These are phyloP conservation scores for Pseudogymnoascus sp. DNA, from an alignment of 2,329 filamentous ascomycete species.

Conservation along the genomic window DNA sequence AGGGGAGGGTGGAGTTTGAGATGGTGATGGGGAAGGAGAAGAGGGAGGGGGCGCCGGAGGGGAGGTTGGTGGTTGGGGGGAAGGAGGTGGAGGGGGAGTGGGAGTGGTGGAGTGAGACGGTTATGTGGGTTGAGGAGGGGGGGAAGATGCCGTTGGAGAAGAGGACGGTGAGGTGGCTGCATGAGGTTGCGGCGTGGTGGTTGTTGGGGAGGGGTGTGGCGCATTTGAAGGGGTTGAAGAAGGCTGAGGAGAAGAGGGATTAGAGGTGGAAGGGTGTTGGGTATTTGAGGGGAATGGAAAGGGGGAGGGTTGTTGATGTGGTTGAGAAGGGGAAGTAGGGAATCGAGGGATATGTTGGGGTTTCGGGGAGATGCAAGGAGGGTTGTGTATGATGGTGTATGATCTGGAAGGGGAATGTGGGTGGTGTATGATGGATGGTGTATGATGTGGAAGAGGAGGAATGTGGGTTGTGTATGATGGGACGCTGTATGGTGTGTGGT, in stretches of 20 bases:
- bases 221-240: conserved; percentile 6
- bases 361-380: neutral
- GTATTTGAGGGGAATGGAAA: conserved; percentile 1
- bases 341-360: neutral
- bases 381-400: neutral
- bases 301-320: neutral
- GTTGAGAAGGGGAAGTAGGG: neutral
- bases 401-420: neutral
- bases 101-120: conserved; percentile 8
- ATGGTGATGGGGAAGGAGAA: neutral
- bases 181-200: conserved; percentile 10
- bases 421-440: neutral
- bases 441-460: neutral
- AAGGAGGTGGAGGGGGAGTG: neutral
- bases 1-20: conserved; percentile 9
- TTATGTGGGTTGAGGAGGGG: conserved; percentile 10
- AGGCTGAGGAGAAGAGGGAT: neutral
- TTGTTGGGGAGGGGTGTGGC: conserved; percentile 5
- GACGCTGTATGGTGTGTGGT: too few species aligned
- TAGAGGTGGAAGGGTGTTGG: neutral
- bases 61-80: neutral
- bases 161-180: neutral
- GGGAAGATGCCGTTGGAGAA: conserved; percentile 10
- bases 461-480: neutral
- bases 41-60: neutral